A percentile compares a stretch with the other conserved stretches of the same genome.
phyloP scores from a whole-genome alignment of 768 basidiomycete genomes.

The Mycena filopes region DNA sequence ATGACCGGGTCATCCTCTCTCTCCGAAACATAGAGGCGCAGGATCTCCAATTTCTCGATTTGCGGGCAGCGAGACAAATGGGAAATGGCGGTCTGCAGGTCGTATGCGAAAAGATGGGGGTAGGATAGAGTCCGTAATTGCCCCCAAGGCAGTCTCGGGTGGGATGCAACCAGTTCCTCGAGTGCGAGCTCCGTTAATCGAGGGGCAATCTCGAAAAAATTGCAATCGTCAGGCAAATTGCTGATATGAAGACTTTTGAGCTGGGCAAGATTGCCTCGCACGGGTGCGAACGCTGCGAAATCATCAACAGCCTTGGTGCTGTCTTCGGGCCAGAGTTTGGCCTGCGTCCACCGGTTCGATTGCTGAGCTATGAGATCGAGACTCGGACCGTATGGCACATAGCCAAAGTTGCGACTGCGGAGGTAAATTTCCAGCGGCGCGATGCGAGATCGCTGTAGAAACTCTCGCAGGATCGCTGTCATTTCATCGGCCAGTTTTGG shows the following conservation, averaged over 20 bases:
- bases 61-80: slow-evolving; percentile 2
- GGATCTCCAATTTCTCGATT: background rate
- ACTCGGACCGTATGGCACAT: background rate
- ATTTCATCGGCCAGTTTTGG: too few species aligned
- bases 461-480: background rate
- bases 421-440: background rate
- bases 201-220: background rate
- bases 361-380: background rate
- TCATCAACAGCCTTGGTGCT: background rate
- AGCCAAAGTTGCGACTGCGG: background rate
- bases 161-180: background rate
- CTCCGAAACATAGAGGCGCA: background rate
- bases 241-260: background rate
- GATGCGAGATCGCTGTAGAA: background rate
- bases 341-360: slow-evolving; percentile 3
- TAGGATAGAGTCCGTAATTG: background rate
- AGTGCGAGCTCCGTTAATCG: background rate
- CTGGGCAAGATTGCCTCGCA: background rate
- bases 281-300: background rate
- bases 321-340: background rate
- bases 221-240: background rate
- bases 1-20: too few species aligned
- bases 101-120: background rate
- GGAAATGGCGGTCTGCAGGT: background rate
- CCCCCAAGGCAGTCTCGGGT: slow-evolving; percentile 2